A percentile compares a stretch with the other conserved stretches of the same genome.
Evolutionary conservation across 305 asterid genomes (phyloP).

Genomic region (Rubia balearica): DNA sequence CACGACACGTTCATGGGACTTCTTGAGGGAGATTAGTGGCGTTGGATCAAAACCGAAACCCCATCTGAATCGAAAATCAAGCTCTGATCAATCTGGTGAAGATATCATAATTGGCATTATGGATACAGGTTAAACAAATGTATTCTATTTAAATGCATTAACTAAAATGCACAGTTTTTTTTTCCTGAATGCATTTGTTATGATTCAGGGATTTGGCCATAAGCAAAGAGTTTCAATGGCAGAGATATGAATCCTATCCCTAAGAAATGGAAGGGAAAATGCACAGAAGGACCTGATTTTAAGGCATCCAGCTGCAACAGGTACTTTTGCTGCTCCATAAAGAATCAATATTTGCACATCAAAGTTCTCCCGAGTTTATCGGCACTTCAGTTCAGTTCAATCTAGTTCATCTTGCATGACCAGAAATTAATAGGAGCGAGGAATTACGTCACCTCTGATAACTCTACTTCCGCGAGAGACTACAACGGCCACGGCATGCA

Average conservation of each 20-base stretch:
- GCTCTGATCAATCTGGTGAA: conserved; percentile 26
- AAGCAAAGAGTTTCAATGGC: conserved; percentile 65
- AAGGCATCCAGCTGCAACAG: conserved; percentile 50
- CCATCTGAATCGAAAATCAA: conserved; percentile 4
- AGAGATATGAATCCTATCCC: conserved; percentile 53
- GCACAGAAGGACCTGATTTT: conserved; percentile 48
- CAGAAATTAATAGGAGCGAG: conserved; percentile 30
- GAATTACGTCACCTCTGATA: conserved; percentile 5
- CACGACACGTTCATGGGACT: conserved; percentile 95
- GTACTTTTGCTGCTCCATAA: conserved; percentile 18
- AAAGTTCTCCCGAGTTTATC: no score
- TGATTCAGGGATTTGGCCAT: conserved; percentile 88
- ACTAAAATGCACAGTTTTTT: no score
- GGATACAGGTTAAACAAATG: conserved; percentile 77
- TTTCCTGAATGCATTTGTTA: background rate
- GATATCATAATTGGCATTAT: conserved; percentile 69
- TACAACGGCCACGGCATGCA: conserved; percentile 24
- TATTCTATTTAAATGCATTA: no score
- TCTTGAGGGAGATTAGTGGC: conserved; percentile 45
- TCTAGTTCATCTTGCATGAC: background rate
- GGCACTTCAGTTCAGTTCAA: no score
- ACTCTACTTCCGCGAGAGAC: conserved; percentile 18
- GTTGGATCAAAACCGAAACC: conserved; percentile 24
- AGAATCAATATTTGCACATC: background rate
- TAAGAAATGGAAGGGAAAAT: conserved; percentile 63